These are phyloP conservation scores for Monilinia fructigena DNA, from an alignment of 2,329 filamentous ascomycete genomes.

Conservation along the genomic window DNA sequence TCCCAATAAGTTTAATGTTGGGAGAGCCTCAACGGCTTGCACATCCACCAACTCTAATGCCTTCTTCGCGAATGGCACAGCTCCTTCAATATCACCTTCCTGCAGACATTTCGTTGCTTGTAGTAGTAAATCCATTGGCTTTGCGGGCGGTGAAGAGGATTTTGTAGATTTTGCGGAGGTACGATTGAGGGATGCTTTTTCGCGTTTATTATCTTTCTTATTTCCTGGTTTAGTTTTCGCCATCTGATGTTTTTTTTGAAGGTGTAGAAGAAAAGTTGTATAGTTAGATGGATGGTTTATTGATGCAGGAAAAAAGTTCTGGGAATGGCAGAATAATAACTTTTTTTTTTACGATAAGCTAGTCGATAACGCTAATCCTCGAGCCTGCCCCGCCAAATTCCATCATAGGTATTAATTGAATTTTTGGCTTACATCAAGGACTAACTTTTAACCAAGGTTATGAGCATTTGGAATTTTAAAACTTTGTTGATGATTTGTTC, in stretches of 20 bases:
- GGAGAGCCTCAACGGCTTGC: constrained; percentile 36
- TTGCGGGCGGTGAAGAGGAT: constrained; percentile 31
- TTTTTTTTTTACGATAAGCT: constrained; percentile 24
- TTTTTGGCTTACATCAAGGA: neutral
- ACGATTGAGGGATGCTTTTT: constrained; percentile 36
- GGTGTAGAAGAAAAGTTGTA: neutral
- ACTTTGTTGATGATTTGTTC: neutral
- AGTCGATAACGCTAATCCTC: constrained; percentile 22
- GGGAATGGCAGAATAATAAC: constrained; percentile 23
- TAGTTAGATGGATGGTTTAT: neutral
- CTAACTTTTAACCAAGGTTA: neutral
- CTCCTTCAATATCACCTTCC: constrained; percentile 38
- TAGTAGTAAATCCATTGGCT: constrained; percentile 33
- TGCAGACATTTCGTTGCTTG: constrained; percentile 38
- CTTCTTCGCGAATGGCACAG: constrained; percentile 36
- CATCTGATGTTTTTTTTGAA: constrained; percentile 30
- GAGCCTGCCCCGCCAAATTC: constrained; percentile 17
- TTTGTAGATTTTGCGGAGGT: constrained; percentile 33
- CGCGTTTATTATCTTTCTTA: constrained; percentile 37
- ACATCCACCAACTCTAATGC: constrained; percentile 34
- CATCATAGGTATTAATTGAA: constrained; percentile 9
- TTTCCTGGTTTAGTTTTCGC: constrained; percentile 40
- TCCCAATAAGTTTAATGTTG: constrained; percentile 39
- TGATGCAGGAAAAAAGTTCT: constrained; percentile 17
- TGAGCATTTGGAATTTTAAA: neutral